Evolutionary conservation across 2,329 filamentous ascomycete genomes (phyloP).

Genomic region (Trichoderma gracile): DNA sequence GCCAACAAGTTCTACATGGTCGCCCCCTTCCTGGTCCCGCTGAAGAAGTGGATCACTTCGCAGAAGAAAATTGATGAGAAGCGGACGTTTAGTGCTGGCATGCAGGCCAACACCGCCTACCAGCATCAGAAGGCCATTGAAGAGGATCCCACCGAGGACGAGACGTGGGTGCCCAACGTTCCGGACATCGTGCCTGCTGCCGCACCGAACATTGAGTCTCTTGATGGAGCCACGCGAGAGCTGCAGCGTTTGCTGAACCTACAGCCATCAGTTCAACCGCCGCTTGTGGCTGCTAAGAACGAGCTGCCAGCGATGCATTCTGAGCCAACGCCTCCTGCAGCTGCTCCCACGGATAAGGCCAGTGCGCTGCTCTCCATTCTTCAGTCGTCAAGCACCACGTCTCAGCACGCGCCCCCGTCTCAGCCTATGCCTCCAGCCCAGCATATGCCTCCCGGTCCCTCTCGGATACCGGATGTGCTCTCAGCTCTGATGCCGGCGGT

Average conservation of each 20-base stretch:
- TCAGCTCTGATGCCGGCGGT: conserved; percentile 38
- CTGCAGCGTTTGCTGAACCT: conserved; percentile 58
- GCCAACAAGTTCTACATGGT: conserved; percentile 98
- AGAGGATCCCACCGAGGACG: conserved; percentile 64
- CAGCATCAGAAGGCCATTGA: conserved; percentile 49
- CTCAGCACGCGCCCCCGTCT: conserved; percentile 26
- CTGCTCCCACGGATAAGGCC: conserved; percentile 47
- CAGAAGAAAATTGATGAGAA: conserved; percentile 72
- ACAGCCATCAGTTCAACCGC: conserved; percentile 53
- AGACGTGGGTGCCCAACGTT: conserved; percentile 47
- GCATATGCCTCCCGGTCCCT: conserved; percentile 27
- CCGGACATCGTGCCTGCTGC: conserved; percentile 30
- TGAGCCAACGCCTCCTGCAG: conserved; percentile 25
- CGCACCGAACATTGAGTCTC: conserved; percentile 45
- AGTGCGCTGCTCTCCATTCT: conserved; percentile 56
- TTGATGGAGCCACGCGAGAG: conserved; percentile 54
- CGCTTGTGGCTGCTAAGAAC: conserved; percentile 27
- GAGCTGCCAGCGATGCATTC: neutral
- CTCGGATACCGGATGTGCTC: conserved; percentile 50
- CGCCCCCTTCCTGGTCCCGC: conserved; percentile 79
- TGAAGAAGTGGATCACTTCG: conserved; percentile 88
- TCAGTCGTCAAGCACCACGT: conserved; percentile 39
- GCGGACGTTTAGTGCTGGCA: conserved; percentile 42
- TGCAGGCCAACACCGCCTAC: conserved; percentile 45
- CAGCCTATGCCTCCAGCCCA: conserved; percentile 15